Evolutionary conservation across 2,329 filamentous ascomycete species (phyloP), one percentile per base, ranked within the genome.

Genomic region (Cladosporium sp.): DNA sequence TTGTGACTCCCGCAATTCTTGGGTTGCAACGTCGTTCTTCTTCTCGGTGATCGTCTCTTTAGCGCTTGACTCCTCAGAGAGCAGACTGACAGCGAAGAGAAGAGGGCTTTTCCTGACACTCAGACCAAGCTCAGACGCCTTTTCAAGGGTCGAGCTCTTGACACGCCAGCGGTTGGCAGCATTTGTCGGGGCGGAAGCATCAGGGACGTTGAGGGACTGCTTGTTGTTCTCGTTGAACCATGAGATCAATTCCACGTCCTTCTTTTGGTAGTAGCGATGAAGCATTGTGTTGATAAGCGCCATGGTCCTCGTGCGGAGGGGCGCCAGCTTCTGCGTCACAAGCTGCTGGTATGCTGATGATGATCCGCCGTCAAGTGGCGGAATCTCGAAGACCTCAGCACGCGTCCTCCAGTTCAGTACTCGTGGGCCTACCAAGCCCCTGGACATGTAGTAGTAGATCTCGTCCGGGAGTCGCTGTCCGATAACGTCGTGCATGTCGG

Each of bases 381-480:
- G 90, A 61, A 88, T 85, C 61, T 97, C 85, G 33, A 91, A 80
- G 65, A 96, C 86, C 75, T 94, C 89, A 69, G 90, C 88, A 63
- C 92, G 90, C 5, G 91, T 90, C 71, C 97, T 87, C 85, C 89
- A 94, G 76, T 90, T 91, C 14, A 96, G 85, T 44, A 97, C 83
- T 57, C 91, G 88, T 28, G 92, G 84, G 31, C 91, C 88, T 69
- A 98, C 87, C 52, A 97, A 81, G 37, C 92, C 95, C 61, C 86
- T 89, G 66, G 92, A 93, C 59, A 97, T 84, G 77, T 98, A 98
- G 77, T 92, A 91, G 76, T 94, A 93, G 21, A 98, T 83, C 78
- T 99, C 95, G 49, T 93, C 88, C 0, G 95, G 93, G 5, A 99
- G 83, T 67, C 93, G 90, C 66, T 96, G 87, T n/a, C 93, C 93